Conservation (phyloP, 768 basidiomycete species). For the Sporobolomyces roseus region DNA sequence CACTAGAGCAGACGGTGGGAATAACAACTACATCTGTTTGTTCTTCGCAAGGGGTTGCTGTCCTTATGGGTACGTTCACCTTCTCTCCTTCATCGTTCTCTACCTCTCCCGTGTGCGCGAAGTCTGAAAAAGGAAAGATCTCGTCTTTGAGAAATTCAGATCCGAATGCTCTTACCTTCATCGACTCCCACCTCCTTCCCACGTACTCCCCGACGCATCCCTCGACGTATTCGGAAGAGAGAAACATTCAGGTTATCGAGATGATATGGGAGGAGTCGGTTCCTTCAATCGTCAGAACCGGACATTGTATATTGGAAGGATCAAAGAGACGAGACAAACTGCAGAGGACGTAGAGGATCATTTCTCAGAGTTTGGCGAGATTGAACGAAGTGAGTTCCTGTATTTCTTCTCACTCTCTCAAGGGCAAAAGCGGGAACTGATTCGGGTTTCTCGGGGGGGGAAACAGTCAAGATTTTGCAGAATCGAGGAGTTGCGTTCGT, state of each 20-base stretch:
- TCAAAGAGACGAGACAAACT: slow-evolving; percentile 57
- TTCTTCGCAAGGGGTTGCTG: slow-evolving; percentile 96
- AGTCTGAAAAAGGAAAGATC: no score
- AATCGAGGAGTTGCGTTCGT: slow-evolving; percentile 96
- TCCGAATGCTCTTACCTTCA: slow-evolving; percentile 92
- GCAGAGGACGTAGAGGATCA: slow-evolving; percentile 79
- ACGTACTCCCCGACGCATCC: slow-evolving; percentile 74
- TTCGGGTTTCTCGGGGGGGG: not conserved
- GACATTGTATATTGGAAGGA: slow-evolving; percentile 88
- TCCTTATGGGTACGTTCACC: slow-evolving; percentile 65
- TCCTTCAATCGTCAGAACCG: slow-evolving; percentile 91
- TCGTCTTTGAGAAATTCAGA: slow-evolving; percentile 42
- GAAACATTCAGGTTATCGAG: slow-evolving; percentile 94
- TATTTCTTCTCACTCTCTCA: slow-evolving; percentile 33
- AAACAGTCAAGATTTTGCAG: slow-evolving; percentile 76
- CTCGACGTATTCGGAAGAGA: slow-evolving; percentile 96
- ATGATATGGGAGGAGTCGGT: slow-evolving; percentile 99
- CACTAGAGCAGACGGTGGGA: slow-evolving; percentile 89
- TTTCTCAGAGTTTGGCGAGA: slow-evolving; percentile 92
- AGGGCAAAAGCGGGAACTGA: not conserved
- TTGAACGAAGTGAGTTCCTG: slow-evolving; percentile 72
- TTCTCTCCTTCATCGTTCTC: not conserved
- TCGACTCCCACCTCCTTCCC: slow-evolving; percentile 61
- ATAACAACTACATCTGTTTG: slow-evolving; percentile 86
- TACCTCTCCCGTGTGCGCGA: no score